Percentiles rank a stretch among this genome's conserved stretches.
Conservation (phyloP, 768 basidiomycete species). For the Trichaptum fuscoviolaceum region DNA sequence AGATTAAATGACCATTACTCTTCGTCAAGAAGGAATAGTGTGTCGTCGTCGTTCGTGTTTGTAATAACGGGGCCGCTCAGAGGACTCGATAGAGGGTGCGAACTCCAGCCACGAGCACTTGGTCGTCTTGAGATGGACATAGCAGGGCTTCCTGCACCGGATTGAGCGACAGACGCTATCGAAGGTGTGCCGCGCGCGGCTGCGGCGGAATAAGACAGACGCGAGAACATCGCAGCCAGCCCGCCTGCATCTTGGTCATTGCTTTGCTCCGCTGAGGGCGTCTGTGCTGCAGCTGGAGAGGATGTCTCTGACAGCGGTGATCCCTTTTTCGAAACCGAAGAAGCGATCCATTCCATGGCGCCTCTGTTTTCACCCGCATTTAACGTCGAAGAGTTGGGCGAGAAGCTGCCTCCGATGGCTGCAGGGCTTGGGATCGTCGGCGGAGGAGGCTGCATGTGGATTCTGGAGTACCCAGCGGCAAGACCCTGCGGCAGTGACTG, state of each 20-base stretch:
- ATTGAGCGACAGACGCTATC: conserved; percentile 12
- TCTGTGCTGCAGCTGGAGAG: conserved; percentile 19
- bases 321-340: conserved; percentile 22
- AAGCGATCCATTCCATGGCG: conserved; percentile 27
- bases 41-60: conserved; percentile 58
- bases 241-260: conserved; percentile 22
- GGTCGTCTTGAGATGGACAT: conserved; percentile 15
- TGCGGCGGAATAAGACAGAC: conserved; percentile 50
- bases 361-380: conserved; percentile 8
- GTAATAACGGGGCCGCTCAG: conserved; percentile 55
- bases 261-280: conserved; percentile 11
- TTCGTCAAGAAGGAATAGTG: conserved; percentile 63
- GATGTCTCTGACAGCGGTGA: conserved; percentile 27
- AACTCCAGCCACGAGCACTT: conserved; percentile 33
- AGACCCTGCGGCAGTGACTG: conserved; percentile 90
- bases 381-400: conserved; percentile 10
- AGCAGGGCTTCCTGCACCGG: conserved; percentile 14
- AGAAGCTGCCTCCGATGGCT: conserved; percentile 23
- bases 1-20: conserved; percentile 1
- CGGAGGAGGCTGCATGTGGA: conserved; percentile 61
- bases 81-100: conserved; percentile 39
- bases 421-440: conserved; percentile 33
- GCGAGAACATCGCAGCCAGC: conserved; percentile 51
- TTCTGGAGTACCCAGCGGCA: conserved; percentile 84
- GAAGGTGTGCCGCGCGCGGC: conserved; percentile 20